phyloP scores from a whole-genome alignment of 2,329 filamentous ascomycete species.

The Shiraia bambusicola region DNA sequence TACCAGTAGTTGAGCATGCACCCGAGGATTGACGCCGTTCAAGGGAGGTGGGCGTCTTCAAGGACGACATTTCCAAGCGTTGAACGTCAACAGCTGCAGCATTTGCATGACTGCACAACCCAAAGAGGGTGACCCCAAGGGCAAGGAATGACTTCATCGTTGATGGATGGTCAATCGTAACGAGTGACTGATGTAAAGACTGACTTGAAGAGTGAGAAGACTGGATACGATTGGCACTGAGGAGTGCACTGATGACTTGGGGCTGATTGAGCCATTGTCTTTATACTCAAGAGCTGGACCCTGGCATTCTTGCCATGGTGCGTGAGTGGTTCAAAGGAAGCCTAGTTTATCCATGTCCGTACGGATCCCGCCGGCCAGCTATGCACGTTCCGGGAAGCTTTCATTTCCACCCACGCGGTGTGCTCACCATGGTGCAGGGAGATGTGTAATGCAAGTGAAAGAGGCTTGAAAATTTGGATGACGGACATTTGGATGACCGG shows the following conservation, averaged over 20 bases:
- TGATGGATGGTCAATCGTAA: not conserved
- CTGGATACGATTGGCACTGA: conserved; percentile 1
- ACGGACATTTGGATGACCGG: too few relatives aligned
- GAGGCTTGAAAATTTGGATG: too few relatives aligned
- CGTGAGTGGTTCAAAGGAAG: too few relatives aligned
- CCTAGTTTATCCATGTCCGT: too few relatives aligned
- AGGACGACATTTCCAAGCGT: conserved; percentile 10
- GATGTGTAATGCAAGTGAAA: too few relatives aligned
- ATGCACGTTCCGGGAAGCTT: too few relatives aligned
- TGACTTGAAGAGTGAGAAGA: conserved; percentile 2
- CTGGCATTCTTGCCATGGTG: too few relatives aligned
- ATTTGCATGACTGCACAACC: conserved; percentile 15
- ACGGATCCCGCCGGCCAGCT: too few relatives aligned
- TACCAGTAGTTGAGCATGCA: conserved; percentile 13
- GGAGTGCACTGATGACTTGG: conserved; percentile 4
- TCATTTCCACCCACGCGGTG: too few relatives aligned
- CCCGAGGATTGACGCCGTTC: conserved; percentile 19
- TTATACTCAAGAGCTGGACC: not conserved
- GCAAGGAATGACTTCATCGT: conserved; percentile 27
- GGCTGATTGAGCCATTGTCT: not conserved
- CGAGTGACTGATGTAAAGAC: conserved; percentile 8
- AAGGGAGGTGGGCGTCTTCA: conserved; percentile 8
- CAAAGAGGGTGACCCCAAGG: conserved; percentile 22
- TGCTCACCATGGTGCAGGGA: too few relatives aligned
- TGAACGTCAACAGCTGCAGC: conserved; percentile 23